Evolutionary conservation across 139 green algal species (phyloP), one percentile per base, ranked within the genome.

Genomic region (Trebouxia sp.): DNA sequence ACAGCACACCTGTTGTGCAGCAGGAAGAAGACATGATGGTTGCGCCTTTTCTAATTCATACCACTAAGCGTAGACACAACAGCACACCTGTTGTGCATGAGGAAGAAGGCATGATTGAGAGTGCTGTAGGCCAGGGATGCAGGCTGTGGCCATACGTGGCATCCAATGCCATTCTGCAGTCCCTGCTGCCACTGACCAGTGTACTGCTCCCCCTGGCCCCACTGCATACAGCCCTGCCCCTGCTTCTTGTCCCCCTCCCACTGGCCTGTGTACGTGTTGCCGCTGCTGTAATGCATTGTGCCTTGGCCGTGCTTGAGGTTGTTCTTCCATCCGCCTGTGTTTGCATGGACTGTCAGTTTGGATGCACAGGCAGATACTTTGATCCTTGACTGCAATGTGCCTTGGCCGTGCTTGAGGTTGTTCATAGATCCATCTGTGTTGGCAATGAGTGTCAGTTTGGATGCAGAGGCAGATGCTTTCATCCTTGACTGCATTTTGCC

Each of bases 71-170:
- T n/a, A n/a, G n/a, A n/a, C n/a, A n/a, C n/a, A 26, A 17, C 47
- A 11, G 56, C 56, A 39, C 39, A 94, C 90, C 88, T 91, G 82
- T 94, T 94, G 84, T 84, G 80, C 90, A 89, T 92, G 26, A 93
- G 74, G n/a, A 90, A 84, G 69, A 88, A 81, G 4, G 86, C 88
- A 65, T 91, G 87, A 66, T 88, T 88, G 75, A 53, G 24, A 14
- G 42, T 30, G 26, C 58, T 80, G 30, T 79, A 50, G 24, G 58
- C 81, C 17, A 48, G 35, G 5, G 56, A 30, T 22, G 76, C 50
- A 43, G 85, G 82, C 47, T 85, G 65, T 66, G 85, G 83, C 90
- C 88, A 94, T 6, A 92, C 75, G 81, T 94, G 90, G 53, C 84
- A 80, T 6, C 90, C 90, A 55, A 65, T n/a, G 42, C 74, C 74